Conservation (phyloP, 2,329 filamentous ascomycete genomes). For the Pseudogymnoascus verrucosus region DNA sequence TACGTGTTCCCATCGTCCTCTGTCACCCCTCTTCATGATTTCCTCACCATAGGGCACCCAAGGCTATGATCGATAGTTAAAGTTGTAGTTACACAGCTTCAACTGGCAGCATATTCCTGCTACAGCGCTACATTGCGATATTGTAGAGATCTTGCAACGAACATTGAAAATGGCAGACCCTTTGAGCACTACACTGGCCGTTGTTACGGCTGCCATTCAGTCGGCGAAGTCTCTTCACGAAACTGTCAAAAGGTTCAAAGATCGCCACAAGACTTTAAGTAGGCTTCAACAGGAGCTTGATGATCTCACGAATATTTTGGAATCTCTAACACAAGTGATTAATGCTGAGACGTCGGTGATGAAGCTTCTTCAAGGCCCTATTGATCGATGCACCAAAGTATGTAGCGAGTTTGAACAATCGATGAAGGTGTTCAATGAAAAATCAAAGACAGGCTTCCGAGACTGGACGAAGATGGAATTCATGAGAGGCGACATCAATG, state of each 20-base stretch:
- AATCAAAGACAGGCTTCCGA: slow-evolving; percentile 29
- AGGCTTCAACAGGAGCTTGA: slow-evolving; percentile 29
- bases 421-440: slow-evolving; percentile 30
- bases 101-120: no score
- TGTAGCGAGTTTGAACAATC: slow-evolving; percentile 31
- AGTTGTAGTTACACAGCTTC: no score
- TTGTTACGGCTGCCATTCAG: slow-evolving; percentile 29
- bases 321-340: slow-evolving; percentile 22
- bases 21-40: no score
- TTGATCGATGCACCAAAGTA: slow-evolving; percentile 30
- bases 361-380: slow-evolving; percentile 29
- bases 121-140: not conserved
- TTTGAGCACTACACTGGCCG: slow-evolving; percentile 28
- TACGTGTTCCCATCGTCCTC: no score
- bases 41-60: no score
- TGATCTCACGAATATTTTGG: slow-evolving; percentile 29
- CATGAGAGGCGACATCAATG: slow-evolving; percentile 33
- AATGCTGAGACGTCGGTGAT: slow-evolving; percentile 23
- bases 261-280: slow-evolving; percentile 28
- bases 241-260: slow-evolving; percentile 29
- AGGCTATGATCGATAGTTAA: no score
- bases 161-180: slow-evolving; percentile 22
- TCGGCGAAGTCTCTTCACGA: slow-evolving; percentile 29
- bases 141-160: not conserved
- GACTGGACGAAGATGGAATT: slow-evolving; percentile 37